Base-by-base conservation (phyloP, 2,329 filamentous ascomycete species). In the Ascochyta pisi region DNA sequence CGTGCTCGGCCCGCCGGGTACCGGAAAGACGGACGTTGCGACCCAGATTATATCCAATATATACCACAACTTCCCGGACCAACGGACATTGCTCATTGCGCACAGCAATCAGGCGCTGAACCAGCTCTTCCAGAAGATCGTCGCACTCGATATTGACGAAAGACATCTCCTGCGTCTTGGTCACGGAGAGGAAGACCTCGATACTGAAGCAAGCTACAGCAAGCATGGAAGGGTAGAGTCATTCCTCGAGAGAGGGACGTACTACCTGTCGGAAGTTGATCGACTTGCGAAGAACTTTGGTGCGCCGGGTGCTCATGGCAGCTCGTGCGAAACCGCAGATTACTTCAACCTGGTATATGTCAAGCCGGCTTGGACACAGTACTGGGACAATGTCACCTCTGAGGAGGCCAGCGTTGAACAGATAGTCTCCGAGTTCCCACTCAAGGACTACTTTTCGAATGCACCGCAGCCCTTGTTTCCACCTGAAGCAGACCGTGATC, bases 1-100 rank as follows among this genome's bases (percentile, higher is more conserved):
- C 43, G 89, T 99, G 65, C 91, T 99, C 60, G 95, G 95, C 1
- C 95, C 95, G 50, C 95, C 95, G 7, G 95, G 95, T 50, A 99
- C 95, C 6, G 95, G 96, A 60, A 99, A 99, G 81, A 99, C 95
- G n/a, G 95, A 99, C 76, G 95, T 99, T 49, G 93, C 92, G 43
- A 97, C 94, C 4, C 95, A 99, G 76, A 96, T 98, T 73, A 99
- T 99, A 78, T 97, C 91, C 80, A 97, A 98, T 75, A 90, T 99
- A 66, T 99, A 99, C 73, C 94, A 98, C 80, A 96, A 98, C 77
- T 99, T 97, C 73, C 93, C 95, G 7, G 83, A 89, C 61, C 92
- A 99, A 75, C 89, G 92, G 66, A 99, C 95, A 0, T 80, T 99
- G 16, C 85, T 99, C 37, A 87, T 99, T 61, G 95, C 95, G 4